Base-by-base conservation (phyloP, 176 grass and related monocot genomes). In the Neostapfia colusana region DNA sequence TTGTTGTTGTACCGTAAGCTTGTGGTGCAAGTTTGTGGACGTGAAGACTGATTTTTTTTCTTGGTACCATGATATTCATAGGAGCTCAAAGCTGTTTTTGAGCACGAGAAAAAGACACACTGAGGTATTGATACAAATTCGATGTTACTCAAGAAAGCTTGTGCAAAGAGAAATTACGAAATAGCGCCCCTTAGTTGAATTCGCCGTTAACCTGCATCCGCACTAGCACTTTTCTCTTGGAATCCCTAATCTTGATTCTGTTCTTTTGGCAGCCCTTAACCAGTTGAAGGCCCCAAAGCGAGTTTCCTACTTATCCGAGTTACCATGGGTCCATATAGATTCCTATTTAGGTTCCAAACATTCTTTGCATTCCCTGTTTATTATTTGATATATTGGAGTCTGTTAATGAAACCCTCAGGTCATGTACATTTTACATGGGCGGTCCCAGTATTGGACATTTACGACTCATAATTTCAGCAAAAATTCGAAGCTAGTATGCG, bases 11-110 rank as follows among this genome's bases (percentile, higher is more conserved):
- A n/a, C n/a, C n/a, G n/a, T n/a, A 46, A 14, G 44, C 48, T 51
- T 51, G 15, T 20, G 16, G 48, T n/a, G 58, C 37, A 77, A 65
- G 43, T 64, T 77, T 64, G 63, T 64, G 26, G 6, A 63, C 17
- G 34, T 27, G 46, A 28, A 14, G 15, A 76, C 7, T 31, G 36
- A 36, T 46, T 46, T 28, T 76, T 63, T 76, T 64, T 6, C 11
- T 35, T 63, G 2, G 40, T 76, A 15, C 16, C 39, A 75, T 24
- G 6, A 27, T 0, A 14, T 49, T 11, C 42, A 37, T 6, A 27
- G 24, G 9, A 44, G 49, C 56, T 31, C 50, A 56, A 69, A 68
- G 40, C 23, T 67, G 35, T 14, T 56, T 41, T 15, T 8, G 11
- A 36, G 37, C 10, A 78, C 34, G 54, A 41, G 21, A 68, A 67